These are phyloP conservation scores for Coemansia sp. DNA, from an alignment of 192 early-diverging fungal species.

Conservation along the genomic window DNA sequence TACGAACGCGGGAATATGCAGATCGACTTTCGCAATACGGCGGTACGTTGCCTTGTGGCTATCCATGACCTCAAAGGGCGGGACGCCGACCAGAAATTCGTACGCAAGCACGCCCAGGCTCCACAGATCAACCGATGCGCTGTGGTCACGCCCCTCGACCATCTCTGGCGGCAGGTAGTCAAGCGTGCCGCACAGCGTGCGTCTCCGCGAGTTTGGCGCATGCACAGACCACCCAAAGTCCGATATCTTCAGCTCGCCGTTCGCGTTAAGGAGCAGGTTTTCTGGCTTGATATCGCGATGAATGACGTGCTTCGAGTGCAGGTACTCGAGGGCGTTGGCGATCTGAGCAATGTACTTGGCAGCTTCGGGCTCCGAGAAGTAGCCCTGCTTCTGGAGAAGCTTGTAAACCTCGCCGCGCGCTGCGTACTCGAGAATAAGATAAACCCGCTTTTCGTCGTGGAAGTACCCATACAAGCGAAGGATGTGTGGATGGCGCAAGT, in stretches of 20 bases:
- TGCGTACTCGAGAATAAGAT: slow-evolving; percentile 95
- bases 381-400: slow-evolving; percentile 64
- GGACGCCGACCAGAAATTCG: slow-evolving; percentile 90
- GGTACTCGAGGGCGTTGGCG: slow-evolving; percentile 78
- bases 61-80: slow-evolving; percentile 82
- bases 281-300: slow-evolving; percentile 98
- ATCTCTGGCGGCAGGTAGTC: slow-evolving; percentile 98
- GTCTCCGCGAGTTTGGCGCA: slow-evolving; percentile 73
- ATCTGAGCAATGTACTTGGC: slow-evolving; percentile 91
- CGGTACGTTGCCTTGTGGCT: slow-evolving; percentile 72
- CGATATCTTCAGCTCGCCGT: slow-evolving; percentile 90
- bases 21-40: slow-evolving; percentile 81
- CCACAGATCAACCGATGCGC: slow-evolving; percentile 86
- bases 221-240: slow-evolving; percentile 99
- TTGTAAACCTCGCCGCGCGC: slow-evolving; percentile 91
- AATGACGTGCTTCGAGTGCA: slow-evolving; percentile 90
- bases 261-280: slow-evolving; percentile 82
- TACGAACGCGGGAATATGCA: slow-evolving; percentile 77
- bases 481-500: slow-evolving; percentile 90
- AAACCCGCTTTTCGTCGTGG: slow-evolving; percentile 89
- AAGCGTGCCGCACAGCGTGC: slow-evolving; percentile 90
- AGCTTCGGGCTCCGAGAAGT: slow-evolving; percentile 74
- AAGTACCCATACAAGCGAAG: slow-evolving; percentile 95
- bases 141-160: slow-evolving; percentile 83
- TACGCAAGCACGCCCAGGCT: slow-evolving; percentile 88